Evolutionary conservation across 192 early-diverging fungal species (phyloP).

Genomic region (Linnemannia hyalina): DNA sequence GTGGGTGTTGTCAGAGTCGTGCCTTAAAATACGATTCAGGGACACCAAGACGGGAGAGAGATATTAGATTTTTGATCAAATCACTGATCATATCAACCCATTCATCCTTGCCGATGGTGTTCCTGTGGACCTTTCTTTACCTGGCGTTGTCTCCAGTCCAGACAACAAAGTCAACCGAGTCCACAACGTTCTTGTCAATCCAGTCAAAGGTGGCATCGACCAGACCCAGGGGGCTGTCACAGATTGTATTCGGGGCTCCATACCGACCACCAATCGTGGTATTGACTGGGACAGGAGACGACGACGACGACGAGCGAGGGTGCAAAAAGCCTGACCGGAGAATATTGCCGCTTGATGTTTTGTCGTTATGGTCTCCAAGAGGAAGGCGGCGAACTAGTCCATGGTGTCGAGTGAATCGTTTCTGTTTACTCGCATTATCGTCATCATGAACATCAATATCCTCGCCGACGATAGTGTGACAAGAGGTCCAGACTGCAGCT

Average conservation of each 20-base stretch:
- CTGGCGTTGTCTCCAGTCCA: constrained; percentile 81
- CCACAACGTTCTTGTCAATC: constrained; percentile 54
- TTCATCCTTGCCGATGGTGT: neutral
- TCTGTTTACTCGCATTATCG: neutral
- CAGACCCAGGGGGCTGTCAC: constrained; percentile 71
- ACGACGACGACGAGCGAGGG: constrained; percentile 4
- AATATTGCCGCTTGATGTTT: neutral
- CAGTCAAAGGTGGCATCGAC: constrained; percentile 70
- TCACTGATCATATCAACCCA: no score
- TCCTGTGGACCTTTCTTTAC: constrained; percentile 31
- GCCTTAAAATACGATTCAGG: constrained; percentile 46
- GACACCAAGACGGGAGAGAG: neutral
- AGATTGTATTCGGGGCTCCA: constrained; percentile 68
- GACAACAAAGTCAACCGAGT: constrained; percentile 74
- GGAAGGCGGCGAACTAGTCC: neutral
- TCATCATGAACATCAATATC: neutral
- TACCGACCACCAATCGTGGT: constrained; percentile 58
- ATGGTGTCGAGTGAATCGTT: neutral
- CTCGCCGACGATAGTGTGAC: constrained; percentile 56
- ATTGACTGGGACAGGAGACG: neutral
- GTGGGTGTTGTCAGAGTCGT: constrained; percentile 69
- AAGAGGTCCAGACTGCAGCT: constrained; percentile 67
- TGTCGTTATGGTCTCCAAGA: neutral
- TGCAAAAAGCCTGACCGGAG: constrained; percentile 7
- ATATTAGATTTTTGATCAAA: neutral